Evolutionary conservation across 352 stramenopile genomes (phyloP).

Genomic region (Ophiocytium majus): DNA sequence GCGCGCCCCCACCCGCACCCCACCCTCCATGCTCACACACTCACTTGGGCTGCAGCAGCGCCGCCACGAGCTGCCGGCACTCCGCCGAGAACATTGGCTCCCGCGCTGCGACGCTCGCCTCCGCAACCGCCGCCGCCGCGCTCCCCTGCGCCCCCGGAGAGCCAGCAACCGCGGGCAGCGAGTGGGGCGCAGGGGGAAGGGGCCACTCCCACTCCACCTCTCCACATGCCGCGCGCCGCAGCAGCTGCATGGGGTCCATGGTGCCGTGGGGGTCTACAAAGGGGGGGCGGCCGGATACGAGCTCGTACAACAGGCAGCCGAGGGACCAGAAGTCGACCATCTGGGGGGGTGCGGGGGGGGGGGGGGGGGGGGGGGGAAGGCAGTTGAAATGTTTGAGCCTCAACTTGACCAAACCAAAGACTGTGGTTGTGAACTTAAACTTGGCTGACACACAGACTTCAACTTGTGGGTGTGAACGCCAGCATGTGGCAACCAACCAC

Average conservation of each 20-base stretch:
- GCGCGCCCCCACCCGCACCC: too few relatives aligned
- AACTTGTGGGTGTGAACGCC: too few relatives aligned
- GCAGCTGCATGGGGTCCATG: background rate
- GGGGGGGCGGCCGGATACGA: conserved; percentile 65
- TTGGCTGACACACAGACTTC: too few relatives aligned
- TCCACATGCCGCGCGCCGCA: background rate
- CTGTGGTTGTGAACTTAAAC: too few relatives aligned
- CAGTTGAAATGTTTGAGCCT: too few relatives aligned
- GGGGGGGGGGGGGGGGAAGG: too few relatives aligned
- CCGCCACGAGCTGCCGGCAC: background rate
- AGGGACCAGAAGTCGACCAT: conserved; percentile 71
- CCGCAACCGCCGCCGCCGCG: too few relatives aligned
- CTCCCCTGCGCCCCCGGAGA: too few relatives aligned
- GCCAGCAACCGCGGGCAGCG: too few relatives aligned
- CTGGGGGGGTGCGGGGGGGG: conserved; percentile 42
- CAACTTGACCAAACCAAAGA: too few relatives aligned
- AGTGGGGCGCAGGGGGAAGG: background rate
- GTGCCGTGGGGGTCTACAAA: conserved; percentile 54
- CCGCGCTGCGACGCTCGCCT: background rate
- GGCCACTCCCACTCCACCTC: background rate
- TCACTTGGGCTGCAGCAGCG: conserved; percentile 20
- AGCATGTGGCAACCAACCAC: too few relatives aligned
- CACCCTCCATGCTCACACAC: background rate
- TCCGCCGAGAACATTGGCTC: background rate
- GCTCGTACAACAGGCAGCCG: conserved; percentile 73